Percentiles rank a stretch among this genome's conserved stretches.
These are phyloP conservation scores for Dendrostoma leiphaemia DNA, from an alignment of 2,329 filamentous ascomycete genomes.

Conservation along the genomic window DNA sequence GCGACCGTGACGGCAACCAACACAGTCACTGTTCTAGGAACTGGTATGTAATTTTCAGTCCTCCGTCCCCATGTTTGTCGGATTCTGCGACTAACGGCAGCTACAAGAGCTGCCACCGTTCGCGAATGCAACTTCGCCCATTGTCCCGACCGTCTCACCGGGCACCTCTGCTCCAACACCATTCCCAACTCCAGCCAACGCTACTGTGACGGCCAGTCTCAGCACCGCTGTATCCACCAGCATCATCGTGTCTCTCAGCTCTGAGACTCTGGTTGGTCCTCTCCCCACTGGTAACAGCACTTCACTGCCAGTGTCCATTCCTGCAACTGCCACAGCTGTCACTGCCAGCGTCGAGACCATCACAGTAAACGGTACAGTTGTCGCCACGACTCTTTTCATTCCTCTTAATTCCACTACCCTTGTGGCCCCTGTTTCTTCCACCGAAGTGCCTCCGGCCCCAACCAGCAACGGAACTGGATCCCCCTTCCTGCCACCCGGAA, in stretches of 20 bases:
- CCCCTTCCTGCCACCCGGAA: constrained; percentile 4
- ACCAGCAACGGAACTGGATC: constrained; percentile 8
- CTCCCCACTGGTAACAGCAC: constrained; percentile 6
- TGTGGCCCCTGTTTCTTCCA: constrained; percentile 9
- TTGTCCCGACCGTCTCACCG: constrained; percentile 6
- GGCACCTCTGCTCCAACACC: neutral
- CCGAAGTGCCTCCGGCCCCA: neutral
- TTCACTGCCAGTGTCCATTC: neutral
- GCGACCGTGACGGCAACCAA: constrained; percentile 17
- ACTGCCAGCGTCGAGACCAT: constrained; percentile 14
- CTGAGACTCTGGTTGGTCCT: constrained; percentile 7
- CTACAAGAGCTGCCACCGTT: neutral
- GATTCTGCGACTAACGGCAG: neutral
- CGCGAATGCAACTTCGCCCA: constrained; percentile 6
- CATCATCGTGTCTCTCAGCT: constrained; percentile 1
- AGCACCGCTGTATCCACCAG: constrained; percentile 3
- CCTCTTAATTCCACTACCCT: constrained; percentile 11
- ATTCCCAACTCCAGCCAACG: neutral
- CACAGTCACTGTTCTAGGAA: constrained; percentile 10
- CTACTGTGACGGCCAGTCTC: constrained; percentile 4
- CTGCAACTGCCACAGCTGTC: constrained; percentile 1
- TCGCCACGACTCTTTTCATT: constrained; percentile 14
- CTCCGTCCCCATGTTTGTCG: neutral
- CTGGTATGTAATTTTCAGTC: constrained; percentile 3
- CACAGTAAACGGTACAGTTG: constrained; percentile 12